Evolutionary conservation across 257 asterid genomes (phyloP), one percentile per base, ranked within the genome.

Genomic region (Marsdenia floribunda): DNA sequence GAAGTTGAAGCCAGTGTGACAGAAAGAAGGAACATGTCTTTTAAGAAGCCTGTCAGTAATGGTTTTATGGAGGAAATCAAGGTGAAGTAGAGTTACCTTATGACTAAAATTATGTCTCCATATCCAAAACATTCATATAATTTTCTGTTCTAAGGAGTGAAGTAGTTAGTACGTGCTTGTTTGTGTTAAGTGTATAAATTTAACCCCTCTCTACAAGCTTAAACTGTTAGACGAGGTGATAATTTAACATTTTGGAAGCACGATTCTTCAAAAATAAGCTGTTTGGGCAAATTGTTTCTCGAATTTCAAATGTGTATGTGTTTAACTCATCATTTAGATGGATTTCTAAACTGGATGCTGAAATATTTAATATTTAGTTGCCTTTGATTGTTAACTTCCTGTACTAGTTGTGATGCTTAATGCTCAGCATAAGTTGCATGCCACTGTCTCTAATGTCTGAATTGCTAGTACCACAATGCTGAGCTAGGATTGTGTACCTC

Each of bases 11-110:
- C 72, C 9, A 76, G 81, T 50, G 66, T 78, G 75, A 74, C 77
- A 40, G 19, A 37, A 67, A 54, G 33, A 26, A 68, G 74, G 33
- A 85, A 79, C 65, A 74, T 53, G 4, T 52, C 79, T 44, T 71
- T 79, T 57, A 84, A 71, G 46, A 85, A 81, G 70, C 78, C 77
- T 4, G 55, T 75, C 12, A 67, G 76, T 80, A 82, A 87, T 78
- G 72, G 65, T 80, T 75, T 83, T 22, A 63, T 59, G 44, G 86
- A 77, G 58, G 87, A 82, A 73, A 78, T 72, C 65, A 77, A 82
- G 91, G 94, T 87, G 63, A 71, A 68, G 47, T 46, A 58, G 33
- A 29, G 15, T 54, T 38, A 60, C 16, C 40, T 49, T 66, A 19
- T 44, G n/a, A 7, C 16, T 37, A 2, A 29, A 29, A 3, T 16